A percentile compares a stretch with the other conserved stretches of the same genome.
Evolutionary conservation across 768 basidiomycete genomes (phyloP).

Genomic region (Phaeotremella fagi): DNA sequence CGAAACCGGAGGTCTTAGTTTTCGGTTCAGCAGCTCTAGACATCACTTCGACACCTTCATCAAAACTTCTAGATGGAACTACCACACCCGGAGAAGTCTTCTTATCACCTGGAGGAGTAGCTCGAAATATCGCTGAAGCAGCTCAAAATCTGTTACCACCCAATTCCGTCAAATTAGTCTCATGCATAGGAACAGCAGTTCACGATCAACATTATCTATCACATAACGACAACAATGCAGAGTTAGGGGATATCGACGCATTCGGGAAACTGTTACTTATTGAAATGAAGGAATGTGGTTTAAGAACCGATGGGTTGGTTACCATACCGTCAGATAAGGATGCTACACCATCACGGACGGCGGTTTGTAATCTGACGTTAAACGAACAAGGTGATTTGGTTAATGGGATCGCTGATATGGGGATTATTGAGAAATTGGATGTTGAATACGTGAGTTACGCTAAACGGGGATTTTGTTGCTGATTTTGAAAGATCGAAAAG

Average conservation of each 20-base stretch:
- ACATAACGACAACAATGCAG: too few species aligned
- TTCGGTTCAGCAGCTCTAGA: constrained; percentile 87
- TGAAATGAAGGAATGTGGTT: constrained; percentile 61
- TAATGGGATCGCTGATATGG: constrained; percentile 92
- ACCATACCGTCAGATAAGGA: constrained; percentile 19
- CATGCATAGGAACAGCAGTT: constrained; percentile 58
- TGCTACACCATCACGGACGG: constrained; percentile 55
- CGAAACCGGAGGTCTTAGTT: constrained; percentile 55
- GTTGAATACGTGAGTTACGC: constrained; percentile 52
- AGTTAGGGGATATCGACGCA: constrained; percentile 52
- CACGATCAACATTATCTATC: too few species aligned
- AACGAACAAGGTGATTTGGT: constrained; percentile 66
- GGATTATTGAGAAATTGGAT: constrained; percentile 54
- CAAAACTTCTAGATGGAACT: constrained; percentile 55
- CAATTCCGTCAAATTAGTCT: constrained; percentile 57
- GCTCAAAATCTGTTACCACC: constrained; percentile 60
- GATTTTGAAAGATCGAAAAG: constrained; percentile 55
- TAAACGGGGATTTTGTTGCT: too few species aligned
- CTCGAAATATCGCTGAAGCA: constrained; percentile 90
- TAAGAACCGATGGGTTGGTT: constrained; percentile 75
- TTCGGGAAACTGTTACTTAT: constrained; percentile 65
- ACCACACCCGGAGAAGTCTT: constrained; percentile 74
- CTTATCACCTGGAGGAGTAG: constrained; percentile 80
- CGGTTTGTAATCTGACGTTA: constrained; percentile 82
- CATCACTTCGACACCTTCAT: constrained; percentile 55